A percentile compares a stretch with the other conserved stretches of the same genome.
Evolutionary conservation across 768 basidiomycete species (phyloP).

Genomic region (Trametes cubensis): DNA sequence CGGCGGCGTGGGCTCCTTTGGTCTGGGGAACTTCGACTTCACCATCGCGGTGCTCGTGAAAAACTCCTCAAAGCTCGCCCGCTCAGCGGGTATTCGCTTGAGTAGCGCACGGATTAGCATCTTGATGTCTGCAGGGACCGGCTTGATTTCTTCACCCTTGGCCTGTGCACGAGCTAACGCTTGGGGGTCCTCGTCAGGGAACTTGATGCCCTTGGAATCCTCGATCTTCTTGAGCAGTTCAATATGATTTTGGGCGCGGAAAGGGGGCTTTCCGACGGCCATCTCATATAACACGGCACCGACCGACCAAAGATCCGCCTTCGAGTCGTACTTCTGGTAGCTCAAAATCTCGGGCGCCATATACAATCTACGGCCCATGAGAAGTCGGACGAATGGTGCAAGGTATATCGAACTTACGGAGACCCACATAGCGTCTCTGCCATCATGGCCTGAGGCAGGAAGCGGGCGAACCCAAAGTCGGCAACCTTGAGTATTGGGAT

Average conservation of each 20-base stretch:
- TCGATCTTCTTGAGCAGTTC: conserved; percentile 94
- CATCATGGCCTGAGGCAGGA: conserved; percentile 88
- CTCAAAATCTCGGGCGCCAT: conserved; percentile 99
- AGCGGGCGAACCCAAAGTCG: conserved; percentile 97
- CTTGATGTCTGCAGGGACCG: conserved; percentile 84
- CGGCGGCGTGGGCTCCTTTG: conserved; percentile 38
- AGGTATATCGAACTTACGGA: conserved; percentile 61
- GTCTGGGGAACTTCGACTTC: conserved; percentile 76
- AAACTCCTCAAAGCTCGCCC: conserved; percentile 90
- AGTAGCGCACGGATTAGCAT: conserved; percentile 81
- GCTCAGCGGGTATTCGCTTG: conserved; percentile 79
- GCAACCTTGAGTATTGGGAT: conserved; percentile 96
- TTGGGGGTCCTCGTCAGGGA: conserved; percentile 86
- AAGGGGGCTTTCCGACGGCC: conserved; percentile 90
- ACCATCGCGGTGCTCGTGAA: conserved; percentile 79
- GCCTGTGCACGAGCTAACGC: conserved; percentile 45
- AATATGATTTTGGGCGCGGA: conserved; percentile 94
- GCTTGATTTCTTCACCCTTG: conserved; percentile 53
- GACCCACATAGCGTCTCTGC: conserved; percentile 98
- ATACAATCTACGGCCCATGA: conserved; percentile 63
- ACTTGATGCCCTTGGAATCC: conserved; percentile 86
- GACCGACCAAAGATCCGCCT: conserved; percentile 97
- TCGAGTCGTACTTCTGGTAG: conserved; percentile 97
- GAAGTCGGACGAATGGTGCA: background rate
- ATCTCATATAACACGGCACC: conserved; percentile 97